Base-by-base conservation (phyloP, 2,329 filamentous ascomycete species). In the Ceratocystiopsis minuta region DNA sequence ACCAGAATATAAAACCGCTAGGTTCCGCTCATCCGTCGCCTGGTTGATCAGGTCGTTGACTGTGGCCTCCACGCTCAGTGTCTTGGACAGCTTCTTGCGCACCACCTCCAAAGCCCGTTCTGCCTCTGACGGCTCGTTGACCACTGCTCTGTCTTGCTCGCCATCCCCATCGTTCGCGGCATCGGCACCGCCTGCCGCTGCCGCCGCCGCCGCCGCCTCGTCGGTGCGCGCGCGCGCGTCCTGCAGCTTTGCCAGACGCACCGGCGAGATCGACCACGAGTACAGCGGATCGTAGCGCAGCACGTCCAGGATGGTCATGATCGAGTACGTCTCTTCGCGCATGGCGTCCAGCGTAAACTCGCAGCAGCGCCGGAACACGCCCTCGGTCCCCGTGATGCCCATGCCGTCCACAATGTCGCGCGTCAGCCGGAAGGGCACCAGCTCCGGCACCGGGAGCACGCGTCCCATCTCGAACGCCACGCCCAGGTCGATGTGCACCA, bases 231-330 rank as follows among this genome's bases (percentile, higher is more conserved):
- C 40, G 37, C 77, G 65, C 10, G 70, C 73, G 51, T 74, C 72
- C 53, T 79, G 75, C 43, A 80, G 59, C 52, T 77, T 78, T 35
- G 73, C 72, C 44, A 79, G 60, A 16, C 75, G 67, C 32, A 78
- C 64, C 0, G 75, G 75, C 12, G 83, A 90, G 43, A 95, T 78
- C 33, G 84, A 88, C 90, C 90, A 99, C 46, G 78, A 90, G 58
- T 96, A 93, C 46, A 99, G 64, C 1, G 90, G 92, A 66, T 99
- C 90, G 60, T 95, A 96, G n/a, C 92, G 80, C 45, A 99, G 65
- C 17, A 98, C 92, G 55, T 98, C 92, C 16, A 99, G 74, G 41
- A 98, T 86, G 0, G 90, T 96, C 87, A 95, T 96, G 62, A 99
- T 98, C 37, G 81, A 87, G 56, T 94, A 92, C 13, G 83, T 83